Percentiles rank a stretch among this genome's conserved stretches.
Evolutionary conservation across 2,329 filamentous ascomycete species (phyloP).

Genomic region (Cadophora luteo-olivacea): DNA sequence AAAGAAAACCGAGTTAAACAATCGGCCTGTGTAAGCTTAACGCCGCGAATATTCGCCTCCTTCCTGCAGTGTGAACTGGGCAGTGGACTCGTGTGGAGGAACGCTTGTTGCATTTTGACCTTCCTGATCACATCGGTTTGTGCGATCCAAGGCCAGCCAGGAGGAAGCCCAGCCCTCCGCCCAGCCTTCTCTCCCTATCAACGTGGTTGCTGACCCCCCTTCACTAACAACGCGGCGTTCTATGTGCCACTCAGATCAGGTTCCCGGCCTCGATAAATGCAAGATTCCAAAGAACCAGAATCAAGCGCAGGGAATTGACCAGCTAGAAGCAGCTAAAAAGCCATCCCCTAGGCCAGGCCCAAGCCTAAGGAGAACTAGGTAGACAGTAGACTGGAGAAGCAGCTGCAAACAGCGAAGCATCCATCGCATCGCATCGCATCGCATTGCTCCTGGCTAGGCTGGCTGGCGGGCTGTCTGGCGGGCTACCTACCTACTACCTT

Average conservation of each 20-base stretch:
- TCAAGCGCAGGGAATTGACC: not conserved
- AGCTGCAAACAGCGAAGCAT: too few relatives aligned
- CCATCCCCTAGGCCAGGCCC: not conserved
- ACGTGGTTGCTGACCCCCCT: not conserved
- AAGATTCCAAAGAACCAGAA: not conserved
- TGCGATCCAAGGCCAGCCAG: not conserved
- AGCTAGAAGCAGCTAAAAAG: not conserved
- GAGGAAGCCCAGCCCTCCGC: slow-evolving; percentile 2
- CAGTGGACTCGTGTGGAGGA: not conserved
- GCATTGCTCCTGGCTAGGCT: too few relatives aligned
- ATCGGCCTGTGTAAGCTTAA: not conserved
- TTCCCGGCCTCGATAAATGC: slow-evolving; percentile 8
- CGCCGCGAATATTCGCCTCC: slow-evolving; percentile 8
- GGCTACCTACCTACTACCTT: too few relatives aligned
- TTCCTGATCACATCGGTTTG: slow-evolving; percentile 4
- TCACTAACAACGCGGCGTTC: slow-evolving; percentile 1
- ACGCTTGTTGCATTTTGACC: not conserved
- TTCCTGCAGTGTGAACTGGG: not conserved
- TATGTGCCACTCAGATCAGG: slow-evolving; percentile 8
- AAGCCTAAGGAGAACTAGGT: not conserved
- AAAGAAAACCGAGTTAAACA: slow-evolving; percentile 1
- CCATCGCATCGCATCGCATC: too few relatives aligned
- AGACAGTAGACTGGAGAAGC: too few relatives aligned
- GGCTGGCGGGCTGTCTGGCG: not conserved
- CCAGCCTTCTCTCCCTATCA: slow-evolving; percentile 12